Conservation (phyloP, 164 flowering plant species). For the Brasenia schreberi region DNA sequence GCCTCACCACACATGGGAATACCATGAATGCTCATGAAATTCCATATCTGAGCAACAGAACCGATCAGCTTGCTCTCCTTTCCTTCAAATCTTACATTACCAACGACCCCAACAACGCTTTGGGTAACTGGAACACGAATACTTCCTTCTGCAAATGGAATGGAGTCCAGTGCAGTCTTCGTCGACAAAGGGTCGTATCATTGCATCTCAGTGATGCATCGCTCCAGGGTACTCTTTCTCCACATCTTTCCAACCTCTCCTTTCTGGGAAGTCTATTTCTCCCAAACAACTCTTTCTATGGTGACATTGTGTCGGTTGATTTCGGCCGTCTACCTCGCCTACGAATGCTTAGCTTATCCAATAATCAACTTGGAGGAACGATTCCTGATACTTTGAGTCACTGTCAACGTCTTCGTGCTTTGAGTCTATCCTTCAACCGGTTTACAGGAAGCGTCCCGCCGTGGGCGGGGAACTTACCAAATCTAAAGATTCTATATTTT, state of each 20-base stretch:
- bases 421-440: neutral
- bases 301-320: slow-evolving; percentile 14
- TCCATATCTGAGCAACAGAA: slow-evolving; percentile 1
- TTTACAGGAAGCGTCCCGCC: neutral
- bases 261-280: slow-evolving; percentile 14
- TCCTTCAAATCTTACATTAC: slow-evolving; percentile 11
- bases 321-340: slow-evolving; percentile 10
- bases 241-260: slow-evolving; percentile 23
- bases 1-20: no score
- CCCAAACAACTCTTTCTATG: slow-evolving; percentile 11
- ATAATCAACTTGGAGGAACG: slow-evolving; percentile 10
- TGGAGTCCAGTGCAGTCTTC: slow-evolving; percentile 16
- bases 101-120: slow-evolving; percentile 5
- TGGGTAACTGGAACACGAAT: slow-evolving; percentile 20
- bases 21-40: no score
- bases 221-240: slow-evolving; percentile 16
- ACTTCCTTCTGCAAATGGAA: slow-evolving; percentile 21
- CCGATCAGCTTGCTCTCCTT: slow-evolving; percentile 14
- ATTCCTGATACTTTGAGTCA: slow-evolving; percentile 10
- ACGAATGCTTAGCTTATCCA: neutral
- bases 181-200: slow-evolving; percentile 6
- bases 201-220: slow-evolving; percentile 5
- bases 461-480: neutral
- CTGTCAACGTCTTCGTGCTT: slow-evolving; percentile 3
- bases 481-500: neutral